Percentiles rank a stretch among this genome's conserved stretches.
These are phyloP conservation scores for Coemansia sp. DNA, from an alignment of 192 early-diverging fungal genomes.

Conservation along the genomic window DNA sequence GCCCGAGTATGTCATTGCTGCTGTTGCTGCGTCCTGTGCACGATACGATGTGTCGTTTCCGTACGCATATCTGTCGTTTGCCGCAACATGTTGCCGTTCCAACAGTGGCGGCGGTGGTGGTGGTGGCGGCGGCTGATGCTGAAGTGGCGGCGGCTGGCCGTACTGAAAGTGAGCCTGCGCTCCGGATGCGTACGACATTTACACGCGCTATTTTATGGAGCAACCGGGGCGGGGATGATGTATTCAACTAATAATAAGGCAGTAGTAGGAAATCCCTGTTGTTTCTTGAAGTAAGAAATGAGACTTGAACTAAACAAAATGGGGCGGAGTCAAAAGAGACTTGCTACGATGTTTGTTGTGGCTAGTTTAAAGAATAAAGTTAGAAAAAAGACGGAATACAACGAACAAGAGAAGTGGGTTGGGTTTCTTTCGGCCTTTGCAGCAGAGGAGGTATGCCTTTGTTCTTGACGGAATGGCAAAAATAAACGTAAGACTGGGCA, in stretches of 20 bases:
- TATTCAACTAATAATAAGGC: background rate
- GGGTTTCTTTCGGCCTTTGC: background rate
- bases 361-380: background rate
- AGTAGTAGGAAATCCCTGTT: background rate
- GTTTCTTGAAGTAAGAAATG: background rate
- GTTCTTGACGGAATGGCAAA: background rate
- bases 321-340: background rate
- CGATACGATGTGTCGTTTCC: background rate
- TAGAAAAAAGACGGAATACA: background rate
- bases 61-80: background rate
- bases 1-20: background rate
- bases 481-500: background rate
- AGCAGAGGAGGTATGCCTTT: background rate
- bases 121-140: constrained; percentile 11
- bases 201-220: background rate
- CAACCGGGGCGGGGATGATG: background rate
- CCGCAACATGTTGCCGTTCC: background rate
- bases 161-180: constrained; percentile 7
- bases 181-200: constrained; percentile 14
- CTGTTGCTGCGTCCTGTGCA: background rate
- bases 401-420: background rate
- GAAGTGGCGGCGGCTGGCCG: constrained; percentile 3
- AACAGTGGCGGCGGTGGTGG: constrained; percentile 6
- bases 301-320: background rate
- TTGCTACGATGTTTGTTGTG: background rate